These are phyloP conservation scores for Candida insectorum DNA, from an alignment of 805 yeast species.

Conservation along the genomic window DNA sequence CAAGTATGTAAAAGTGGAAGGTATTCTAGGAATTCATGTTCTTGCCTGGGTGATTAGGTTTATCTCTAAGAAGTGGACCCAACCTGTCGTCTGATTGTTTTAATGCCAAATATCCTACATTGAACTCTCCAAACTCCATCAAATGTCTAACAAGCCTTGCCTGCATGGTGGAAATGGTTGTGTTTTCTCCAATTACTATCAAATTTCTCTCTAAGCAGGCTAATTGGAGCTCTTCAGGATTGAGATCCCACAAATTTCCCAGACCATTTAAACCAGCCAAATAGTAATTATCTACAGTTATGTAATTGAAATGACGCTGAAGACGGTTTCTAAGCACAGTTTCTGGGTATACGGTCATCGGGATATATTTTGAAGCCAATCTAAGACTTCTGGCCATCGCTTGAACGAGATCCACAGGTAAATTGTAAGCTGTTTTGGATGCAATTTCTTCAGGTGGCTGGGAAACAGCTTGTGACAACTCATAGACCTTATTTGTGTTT, in stretches of 20 bases:
- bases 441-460: slow-evolving; percentile 20
- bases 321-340: slow-evolving; percentile 33
- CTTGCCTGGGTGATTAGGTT: too few species aligned
- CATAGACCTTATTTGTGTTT: slow-evolving; percentile 11
- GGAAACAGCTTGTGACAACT: slow-evolving; percentile 6
- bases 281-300: slow-evolving; percentile 52
- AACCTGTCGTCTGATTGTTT: too few species aligned
- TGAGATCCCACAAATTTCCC: slow-evolving; percentile 45
- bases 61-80: too few species aligned
- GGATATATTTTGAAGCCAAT: slow-evolving; percentile 39
- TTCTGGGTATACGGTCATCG: slow-evolving; percentile 35
- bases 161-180: slow-evolving; percentile 20
- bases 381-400: slow-evolving; percentile 32
- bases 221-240: slow-evolving; percentile 47
- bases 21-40: too few species aligned
- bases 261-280: slow-evolving; percentile 31
- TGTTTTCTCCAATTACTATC: slow-evolving; percentile 17
- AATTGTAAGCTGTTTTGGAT: slow-evolving; percentile 45
- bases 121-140: slow-evolving; percentile 36
- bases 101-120: slow-evolving; percentile 39
- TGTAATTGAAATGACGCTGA: slow-evolving; percentile 38
- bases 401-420: slow-evolving; percentile 38
- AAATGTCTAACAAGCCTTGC: slow-evolving; percentile 37
- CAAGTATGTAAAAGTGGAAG: too few species aligned
- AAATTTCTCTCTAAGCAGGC: slow-evolving; percentile 58